Conservation (phyloP, 2,329 filamentous ascomycete species). For the Gnomoniopsis smithogilvyi region DNA sequence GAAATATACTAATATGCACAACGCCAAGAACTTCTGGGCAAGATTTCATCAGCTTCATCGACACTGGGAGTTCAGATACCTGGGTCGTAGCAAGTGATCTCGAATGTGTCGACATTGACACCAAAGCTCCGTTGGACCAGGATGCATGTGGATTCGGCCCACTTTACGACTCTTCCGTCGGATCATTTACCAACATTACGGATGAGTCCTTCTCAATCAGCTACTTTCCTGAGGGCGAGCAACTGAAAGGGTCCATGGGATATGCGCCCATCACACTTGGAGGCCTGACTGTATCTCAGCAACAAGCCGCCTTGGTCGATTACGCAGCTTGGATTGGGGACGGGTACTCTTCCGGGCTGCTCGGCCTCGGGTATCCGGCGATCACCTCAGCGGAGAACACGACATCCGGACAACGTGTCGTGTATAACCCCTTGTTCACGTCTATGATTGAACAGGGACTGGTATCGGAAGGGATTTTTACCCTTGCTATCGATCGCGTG, state of each 20-base stretch:
- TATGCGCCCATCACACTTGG: conserved; percentile 44
- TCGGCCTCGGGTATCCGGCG: conserved; percentile 47
- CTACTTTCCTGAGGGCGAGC: conserved; percentile 16
- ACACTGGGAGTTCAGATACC: conserved; percentile 51
- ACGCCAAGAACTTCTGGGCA: conserved; percentile 7
- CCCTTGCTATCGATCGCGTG: conserved; percentile 44
- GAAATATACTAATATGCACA: no score
- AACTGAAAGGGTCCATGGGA: conserved; percentile 41
- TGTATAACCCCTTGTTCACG: conserved; percentile 47
- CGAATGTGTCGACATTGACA: conserved; percentile 34
- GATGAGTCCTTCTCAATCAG: conserved; percentile 11
- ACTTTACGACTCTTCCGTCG: conserved; percentile 15
- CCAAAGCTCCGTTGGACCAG: conserved; percentile 10
- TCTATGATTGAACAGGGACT: conserved; percentile 43
- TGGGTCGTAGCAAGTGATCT: conserved; percentile 43
- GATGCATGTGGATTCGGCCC: conserved; percentile 19
- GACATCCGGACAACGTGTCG: conserved; percentile 39
- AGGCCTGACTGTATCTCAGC: conserved; percentile 40
- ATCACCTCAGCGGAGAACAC: conserved; percentile 41
- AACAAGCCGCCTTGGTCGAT: conserved; percentile 48
- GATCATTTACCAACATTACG: conserved; percentile 11
- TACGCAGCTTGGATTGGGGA: conserved; percentile 49
- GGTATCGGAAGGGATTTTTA: conserved; percentile 40
- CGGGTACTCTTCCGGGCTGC: conserved; percentile 47
- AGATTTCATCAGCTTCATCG: conserved; percentile 30